Evolutionary conservation across 208 protist species (phyloP).

Genomic region (Acanthamoeba culbertsoni): DNA sequence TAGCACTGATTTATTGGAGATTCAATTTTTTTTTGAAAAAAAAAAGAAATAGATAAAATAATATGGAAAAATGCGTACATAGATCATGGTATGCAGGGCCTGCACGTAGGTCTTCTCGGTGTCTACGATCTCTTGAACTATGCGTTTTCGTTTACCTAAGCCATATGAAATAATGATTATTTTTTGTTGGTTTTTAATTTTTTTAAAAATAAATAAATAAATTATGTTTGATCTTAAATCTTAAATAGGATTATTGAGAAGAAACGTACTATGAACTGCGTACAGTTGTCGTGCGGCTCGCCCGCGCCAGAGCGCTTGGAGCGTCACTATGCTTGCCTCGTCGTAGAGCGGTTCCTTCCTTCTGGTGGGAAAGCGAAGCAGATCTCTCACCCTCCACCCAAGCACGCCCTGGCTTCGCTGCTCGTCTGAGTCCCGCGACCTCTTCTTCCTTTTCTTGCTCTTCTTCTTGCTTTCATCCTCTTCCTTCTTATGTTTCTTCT

Average conservation of each 20-base stretch:
- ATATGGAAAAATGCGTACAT: too few relatives aligned
- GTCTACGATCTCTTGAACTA: background rate
- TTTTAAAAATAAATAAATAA: background rate
- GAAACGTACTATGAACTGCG: background rate
- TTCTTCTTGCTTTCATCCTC: background rate
- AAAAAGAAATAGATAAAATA: too few relatives aligned
- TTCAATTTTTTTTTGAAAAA: too few relatives aligned
- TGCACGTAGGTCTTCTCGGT: conserved; percentile 2
- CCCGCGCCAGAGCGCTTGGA: background rate
- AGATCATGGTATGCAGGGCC: background rate
- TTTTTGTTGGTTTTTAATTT: too few relatives aligned
- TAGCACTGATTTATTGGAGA: too few relatives aligned
- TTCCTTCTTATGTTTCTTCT: background rate
- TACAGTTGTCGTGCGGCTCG: background rate
- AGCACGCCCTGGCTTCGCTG: background rate
- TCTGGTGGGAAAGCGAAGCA: background rate
- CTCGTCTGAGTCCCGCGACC: background rate
- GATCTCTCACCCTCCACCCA: background rate
- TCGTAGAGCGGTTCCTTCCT: background rate
- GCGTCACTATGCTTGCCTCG: background rate
- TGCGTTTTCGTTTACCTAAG: background rate
- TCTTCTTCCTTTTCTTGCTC: background rate
- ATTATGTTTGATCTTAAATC: background rate
- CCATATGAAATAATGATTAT: background rate
- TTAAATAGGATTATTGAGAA: background rate